phyloP scores from a whole-genome alignment of 768 basidiomycete species.

The Cubamyces lactineus region DNA sequence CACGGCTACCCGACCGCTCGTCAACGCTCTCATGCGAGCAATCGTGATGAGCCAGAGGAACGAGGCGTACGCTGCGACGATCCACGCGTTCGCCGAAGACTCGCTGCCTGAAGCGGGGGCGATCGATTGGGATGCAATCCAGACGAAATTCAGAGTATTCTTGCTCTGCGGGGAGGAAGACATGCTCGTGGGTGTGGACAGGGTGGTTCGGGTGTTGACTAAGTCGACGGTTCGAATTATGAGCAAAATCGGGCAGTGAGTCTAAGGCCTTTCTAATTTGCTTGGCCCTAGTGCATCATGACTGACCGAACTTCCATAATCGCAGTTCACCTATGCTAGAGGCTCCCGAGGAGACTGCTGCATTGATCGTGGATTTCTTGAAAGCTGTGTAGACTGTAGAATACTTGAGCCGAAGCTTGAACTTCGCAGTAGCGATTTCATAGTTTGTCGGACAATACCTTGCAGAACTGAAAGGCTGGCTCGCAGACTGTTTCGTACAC shows the following conservation, averaged over 20 bases:
- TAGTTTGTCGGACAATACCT: too few species aligned
- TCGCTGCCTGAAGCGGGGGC: not conserved
- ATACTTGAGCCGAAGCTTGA: too few species aligned
- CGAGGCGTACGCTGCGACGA: not conserved
- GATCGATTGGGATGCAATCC: slow-evolving; percentile 7
- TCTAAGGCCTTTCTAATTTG: not conserved
- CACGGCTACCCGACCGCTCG: slow-evolving; percentile 2
- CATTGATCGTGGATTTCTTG: too few species aligned
- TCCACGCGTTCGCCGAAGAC: not conserved
- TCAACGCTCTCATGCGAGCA: not conserved
- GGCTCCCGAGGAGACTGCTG: too few species aligned
- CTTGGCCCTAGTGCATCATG: too few species aligned
- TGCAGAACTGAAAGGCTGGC: too few species aligned
- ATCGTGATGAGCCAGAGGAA: not conserved
- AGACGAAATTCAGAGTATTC: not conserved
- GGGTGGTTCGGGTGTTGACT: not conserved
- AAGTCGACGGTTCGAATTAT: not conserved
- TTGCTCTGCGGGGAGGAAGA: slow-evolving; percentile 7
- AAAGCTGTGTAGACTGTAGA: too few species aligned
- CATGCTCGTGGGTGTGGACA: not conserved
- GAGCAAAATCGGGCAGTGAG: not conserved
- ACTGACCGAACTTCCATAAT: too few species aligned
- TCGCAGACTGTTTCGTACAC: too few species aligned
- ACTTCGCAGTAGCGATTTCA: too few species aligned
- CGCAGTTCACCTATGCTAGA: too few species aligned